Evolutionary conservation across 2,329 filamentous ascomycete genomes (phyloP).

Genomic region (Paecilomyces niveus): DNA sequence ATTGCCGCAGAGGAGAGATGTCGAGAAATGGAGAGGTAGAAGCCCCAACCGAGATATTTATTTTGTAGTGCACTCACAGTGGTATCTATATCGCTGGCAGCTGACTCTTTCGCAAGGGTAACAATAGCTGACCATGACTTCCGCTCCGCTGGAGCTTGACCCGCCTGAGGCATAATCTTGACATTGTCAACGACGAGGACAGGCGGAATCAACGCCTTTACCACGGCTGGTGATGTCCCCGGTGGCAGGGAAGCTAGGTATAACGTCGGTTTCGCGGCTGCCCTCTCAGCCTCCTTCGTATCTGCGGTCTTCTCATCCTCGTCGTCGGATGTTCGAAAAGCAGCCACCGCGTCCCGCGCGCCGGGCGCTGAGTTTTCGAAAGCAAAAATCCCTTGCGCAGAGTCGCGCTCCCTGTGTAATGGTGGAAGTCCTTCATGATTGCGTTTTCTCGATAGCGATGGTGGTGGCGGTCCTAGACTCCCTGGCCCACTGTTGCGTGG

Average conservation of each 20-base stretch:
- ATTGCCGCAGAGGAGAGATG: conserved; percentile 72
- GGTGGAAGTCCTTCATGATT: conserved; percentile 34
- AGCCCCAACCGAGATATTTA: conserved; percentile 76
- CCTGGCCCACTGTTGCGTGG: conserved; percentile 45
- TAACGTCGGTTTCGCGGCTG: conserved; percentile 48
- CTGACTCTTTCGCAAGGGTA: conserved; percentile 70
- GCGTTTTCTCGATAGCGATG: conserved; percentile 36
- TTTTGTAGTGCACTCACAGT: conserved; percentile 74
- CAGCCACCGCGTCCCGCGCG: conserved; percentile 27
- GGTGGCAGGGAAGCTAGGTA: conserved; percentile 49
- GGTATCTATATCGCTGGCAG: conserved; percentile 74
- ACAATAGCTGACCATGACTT: conserved; percentile 73
- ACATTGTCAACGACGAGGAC: conserved; percentile 65
- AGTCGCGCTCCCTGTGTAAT: conserved; percentile 32
- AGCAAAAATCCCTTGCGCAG: conserved; percentile 30
- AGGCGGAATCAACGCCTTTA: conserved; percentile 44
- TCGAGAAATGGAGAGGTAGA: conserved; percentile 70
- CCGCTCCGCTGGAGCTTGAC: conserved; percentile 48
- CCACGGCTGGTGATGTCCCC: conserved; percentile 42
- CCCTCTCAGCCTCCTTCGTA: conserved; percentile 38
- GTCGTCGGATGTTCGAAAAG: conserved; percentile 37
- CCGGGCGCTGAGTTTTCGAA: conserved; percentile 29
- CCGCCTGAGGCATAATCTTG: conserved; percentile 57
- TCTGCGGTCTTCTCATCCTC: conserved; percentile 37
- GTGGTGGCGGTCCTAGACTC: conserved; percentile 35